phyloP scores from a whole-genome alignment of 208 protist species.

The Wallacemonas sp. region DNA sequence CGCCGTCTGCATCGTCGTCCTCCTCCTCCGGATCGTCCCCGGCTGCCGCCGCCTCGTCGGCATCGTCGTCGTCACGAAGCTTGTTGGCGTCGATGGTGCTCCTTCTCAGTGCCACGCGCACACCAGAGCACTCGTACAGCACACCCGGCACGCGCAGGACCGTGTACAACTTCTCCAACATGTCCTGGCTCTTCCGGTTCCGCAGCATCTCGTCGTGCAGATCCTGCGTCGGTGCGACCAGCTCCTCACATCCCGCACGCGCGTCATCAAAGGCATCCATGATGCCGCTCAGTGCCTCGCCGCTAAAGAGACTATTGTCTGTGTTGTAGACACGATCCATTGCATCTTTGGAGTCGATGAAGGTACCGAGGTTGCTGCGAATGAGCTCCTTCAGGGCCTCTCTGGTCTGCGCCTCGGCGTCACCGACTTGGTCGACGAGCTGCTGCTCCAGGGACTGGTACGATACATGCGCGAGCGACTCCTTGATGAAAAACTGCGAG shows the following conservation, averaged over 20 bases:
- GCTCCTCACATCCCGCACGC: constrained; percentile 40
- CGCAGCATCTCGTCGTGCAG: constrained; percentile 54
- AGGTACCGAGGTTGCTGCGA: constrained; percentile 79
- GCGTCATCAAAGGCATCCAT: constrained; percentile 51
- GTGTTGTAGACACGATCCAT: constrained; percentile 75
- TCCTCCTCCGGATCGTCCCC: constrained; percentile 4
- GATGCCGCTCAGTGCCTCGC: constrained; percentile 76
- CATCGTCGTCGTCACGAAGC: constrained; percentile 9
- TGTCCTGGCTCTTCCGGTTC: constrained; percentile 52
- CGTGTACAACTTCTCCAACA: constrained; percentile 74
- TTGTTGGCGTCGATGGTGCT: constrained; percentile 12
- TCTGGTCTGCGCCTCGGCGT: constrained; percentile 41
- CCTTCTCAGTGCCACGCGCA: constrained; percentile 46
- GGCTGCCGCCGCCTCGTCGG: constrained; percentile 23
- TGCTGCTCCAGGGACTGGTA: constrained; percentile 57
- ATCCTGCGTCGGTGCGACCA: constrained; percentile 66
- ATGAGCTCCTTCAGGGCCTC: constrained; percentile 82
- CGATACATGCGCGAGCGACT: constrained; percentile 37
- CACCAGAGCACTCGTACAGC: constrained; percentile 74
- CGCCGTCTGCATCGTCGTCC: constrained; percentile 2
- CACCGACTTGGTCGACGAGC: constrained; percentile 40
- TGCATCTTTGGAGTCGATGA: constrained; percentile 82
- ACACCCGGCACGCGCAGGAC: constrained; percentile 71
- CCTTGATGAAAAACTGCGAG: constrained; percentile 65
- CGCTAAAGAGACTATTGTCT: constrained; percentile 78